Evolutionary conservation across 345 rosid genomes (phyloP), one percentile per base, ranked within the genome.

Genomic region (Toxicodendron radicans): DNA sequence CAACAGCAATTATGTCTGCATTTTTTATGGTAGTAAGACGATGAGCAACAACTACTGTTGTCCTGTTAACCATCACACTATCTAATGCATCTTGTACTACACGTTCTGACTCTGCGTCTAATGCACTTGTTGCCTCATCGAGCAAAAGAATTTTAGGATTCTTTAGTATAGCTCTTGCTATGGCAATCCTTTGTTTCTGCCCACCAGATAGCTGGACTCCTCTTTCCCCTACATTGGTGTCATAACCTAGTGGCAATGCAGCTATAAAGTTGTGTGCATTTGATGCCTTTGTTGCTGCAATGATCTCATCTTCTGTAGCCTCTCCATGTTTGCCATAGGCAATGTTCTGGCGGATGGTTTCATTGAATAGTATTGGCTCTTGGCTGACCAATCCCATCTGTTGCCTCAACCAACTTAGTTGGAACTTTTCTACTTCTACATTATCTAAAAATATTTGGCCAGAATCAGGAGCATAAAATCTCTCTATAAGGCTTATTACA

Each of bases 191-290:
- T 73, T 89, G 90, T 78, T 87, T 89, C 74, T 89, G 93, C 32
- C 93, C 93, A 0, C 94, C 94, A 3, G 97, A 92, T 38, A 92
- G 72, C 70, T 92, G 97, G 46, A 83, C 83, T 0, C 97, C 93
- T n/a, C 94, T 81, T 68, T 90, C 97, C 1, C 93, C 95, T 0
- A 87, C 92, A 0, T 73, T 77, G 3, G 93, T 92, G 14, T 87
- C 87, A 59, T 88, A 90, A 2, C 95, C 95, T 0, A 83, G 82
- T 1, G 91, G 95, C 14, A 90, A 75, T 33, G 92, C 79, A 62
- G 86, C 84, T 41, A 92, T 86, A 78, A 92, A 90, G 76, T 69
- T 83, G 66, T 88, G 93, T 0, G 92, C 97, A 69, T 86, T 87
- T 9, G 95, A 77, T 21, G 88, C 81, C 75, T 76, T 75, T 48